Evolutionary conservation across 495 filamentous ascomycete species (phyloP), one percentile per base, ranked within the genome.

Genomic region (Diplogelasinospora grovesii): DNA sequence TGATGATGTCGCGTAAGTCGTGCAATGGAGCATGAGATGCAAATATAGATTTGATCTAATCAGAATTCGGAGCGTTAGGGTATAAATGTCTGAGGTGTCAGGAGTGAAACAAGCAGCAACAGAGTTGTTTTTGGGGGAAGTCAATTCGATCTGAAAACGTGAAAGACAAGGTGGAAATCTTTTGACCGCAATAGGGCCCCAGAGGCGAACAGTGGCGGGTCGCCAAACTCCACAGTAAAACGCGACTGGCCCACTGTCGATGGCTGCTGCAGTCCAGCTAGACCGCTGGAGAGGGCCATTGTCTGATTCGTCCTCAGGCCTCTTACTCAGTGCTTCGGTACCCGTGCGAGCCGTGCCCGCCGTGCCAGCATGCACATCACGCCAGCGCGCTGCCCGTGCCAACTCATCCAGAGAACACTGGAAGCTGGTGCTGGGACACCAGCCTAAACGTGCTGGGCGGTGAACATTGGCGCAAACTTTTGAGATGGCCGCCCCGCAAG

Each of bases 401-500:
- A n/a, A n/a, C n/a, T n/a, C n/a, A n/a, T n/a, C n/a, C n/a, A n/a
- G n/a, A n/a, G n/a, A n/a, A n/a, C n/a, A n/a, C n/a, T n/a, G 8
- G n/a, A 24, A 38, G 35, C 35, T 22, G 18, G 9, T 15, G 22
- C 36, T 26, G 15, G 6, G 22, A 8, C 15, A 19, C 22, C 22
- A 20, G 28, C 22, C 21, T 22, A 22, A 46, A 57, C 50, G 48
- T 58, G 49, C 20, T 22, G 32, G 57, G 57, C 57, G 54, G 54
- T 58, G 48, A 33, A 8, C 14, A 20, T 21, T 8, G 34, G 42
- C 32, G 28, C 35, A 49, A 36, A 28, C 20, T 29, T 16, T 39
- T 16, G 22, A 27, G 16, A 16, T 26, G 21, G 26, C 25, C n/a
- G 39, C 32, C 22, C 15, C 24, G 39, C 22, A 22, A 8, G 14